Evolutionary conservation across 805 yeast genomes (phyloP).

Genomic region (Starmera quercuum): DNA sequence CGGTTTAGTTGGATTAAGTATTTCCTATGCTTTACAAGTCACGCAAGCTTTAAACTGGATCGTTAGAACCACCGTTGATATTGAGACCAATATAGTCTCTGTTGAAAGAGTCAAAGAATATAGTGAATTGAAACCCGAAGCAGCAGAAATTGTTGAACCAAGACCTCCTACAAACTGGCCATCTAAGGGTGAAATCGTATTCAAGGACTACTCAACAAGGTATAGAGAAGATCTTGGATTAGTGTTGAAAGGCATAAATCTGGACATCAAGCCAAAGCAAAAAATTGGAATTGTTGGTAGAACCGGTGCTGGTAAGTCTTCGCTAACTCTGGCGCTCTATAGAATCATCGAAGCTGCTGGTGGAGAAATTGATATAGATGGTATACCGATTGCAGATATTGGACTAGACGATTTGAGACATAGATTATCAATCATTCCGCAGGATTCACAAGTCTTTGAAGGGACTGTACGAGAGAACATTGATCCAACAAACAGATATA

Average conservation of each 20-base stretch:
- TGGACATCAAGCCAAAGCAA: conserved; percentile 45
- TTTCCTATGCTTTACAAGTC: conserved; percentile 86
- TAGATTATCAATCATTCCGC: conserved; percentile 57
- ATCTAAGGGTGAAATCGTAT: conserved; percentile 37
- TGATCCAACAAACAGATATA: conserved; percentile 48
- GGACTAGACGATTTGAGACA: conserved; percentile 50
- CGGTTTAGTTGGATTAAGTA: conserved; percentile 90
- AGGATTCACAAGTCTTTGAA: conserved; percentile 59
- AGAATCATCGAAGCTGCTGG: conserved; percentile 50
- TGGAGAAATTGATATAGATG: conserved; percentile 52
- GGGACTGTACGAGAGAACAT: conserved; percentile 56
- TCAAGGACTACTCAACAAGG: conserved; percentile 46
- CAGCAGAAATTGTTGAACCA: conserved; percentile 35
- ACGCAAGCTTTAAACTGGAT: conserved; percentile 54
- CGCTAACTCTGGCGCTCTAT: conserved; percentile 53
- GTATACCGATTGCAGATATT: conserved; percentile 39
- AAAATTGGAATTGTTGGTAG: conserved; percentile 72
- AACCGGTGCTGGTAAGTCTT: conserved; percentile 72
- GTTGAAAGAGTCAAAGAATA: conserved; percentile 65
- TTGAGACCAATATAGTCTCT: conserved; percentile 56
- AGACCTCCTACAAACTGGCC: conserved; percentile 53
- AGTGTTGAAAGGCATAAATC: conserved; percentile 40
- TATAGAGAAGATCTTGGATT: conserved; percentile 55
- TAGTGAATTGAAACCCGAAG: conserved; percentile 38
- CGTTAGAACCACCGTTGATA: conserved; percentile 54